Conservation (phyloP, 805 yeast genomes). For the Candida sonorensis region DNA sequence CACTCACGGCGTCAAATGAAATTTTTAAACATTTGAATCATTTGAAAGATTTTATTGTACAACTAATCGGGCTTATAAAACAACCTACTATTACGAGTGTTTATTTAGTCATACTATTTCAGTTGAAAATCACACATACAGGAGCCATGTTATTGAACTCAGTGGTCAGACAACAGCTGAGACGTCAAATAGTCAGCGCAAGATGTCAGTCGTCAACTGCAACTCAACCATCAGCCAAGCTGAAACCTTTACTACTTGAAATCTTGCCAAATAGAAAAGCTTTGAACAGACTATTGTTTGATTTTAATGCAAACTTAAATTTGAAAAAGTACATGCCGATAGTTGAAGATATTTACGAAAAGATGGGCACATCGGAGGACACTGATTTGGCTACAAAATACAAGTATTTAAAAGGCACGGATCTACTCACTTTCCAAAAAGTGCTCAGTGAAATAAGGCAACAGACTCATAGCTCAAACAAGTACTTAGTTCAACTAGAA, state of each 20-base stretch:
- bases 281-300: conserved; percentile 56
- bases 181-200: too few relatives aligned
- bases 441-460: conserved; percentile 57
- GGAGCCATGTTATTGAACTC: too few relatives aligned
- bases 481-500: conserved; percentile 53
- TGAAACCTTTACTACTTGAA: conserved; percentile 34
- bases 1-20: too few relatives aligned
- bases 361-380: conserved; percentile 30
- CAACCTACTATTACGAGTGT: too few relatives aligned
- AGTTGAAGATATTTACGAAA: conserved; percentile 42
- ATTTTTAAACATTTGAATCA: too few relatives aligned
- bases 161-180: too few relatives aligned
- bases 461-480: conserved; percentile 53
- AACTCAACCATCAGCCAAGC: conserved; percentile 1
- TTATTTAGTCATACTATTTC: too few relatives aligned
- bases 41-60: too few relatives aligned
- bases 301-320: conserved; percentile 52
- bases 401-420: conserved; percentile 40
- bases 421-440: conserved; percentile 61
- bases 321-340: conserved; percentile 49
- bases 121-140: too few relatives aligned
- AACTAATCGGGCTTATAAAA: too few relatives aligned
- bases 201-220: background rate
- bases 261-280: conserved; percentile 54
- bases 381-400: conserved; percentile 2